Evolutionary conservation across 2,329 filamentous ascomycete species (phyloP), one percentile per base, ranked within the genome.

Genomic region (Thielaviopsis populi): DNA sequence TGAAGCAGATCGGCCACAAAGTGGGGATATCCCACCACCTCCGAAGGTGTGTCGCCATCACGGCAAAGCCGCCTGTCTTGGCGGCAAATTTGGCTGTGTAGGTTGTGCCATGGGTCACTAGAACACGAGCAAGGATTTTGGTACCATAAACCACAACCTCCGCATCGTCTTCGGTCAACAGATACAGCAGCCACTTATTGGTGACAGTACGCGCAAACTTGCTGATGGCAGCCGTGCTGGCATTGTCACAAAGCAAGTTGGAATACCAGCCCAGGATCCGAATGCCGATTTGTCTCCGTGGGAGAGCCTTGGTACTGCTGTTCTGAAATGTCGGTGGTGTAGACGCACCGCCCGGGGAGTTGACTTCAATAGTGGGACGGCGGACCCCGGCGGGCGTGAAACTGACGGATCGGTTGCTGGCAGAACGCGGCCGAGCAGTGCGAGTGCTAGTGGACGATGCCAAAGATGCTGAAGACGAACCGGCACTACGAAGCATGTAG

Each of bases 161-260:
- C 5, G 88, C 80, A 66, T 97, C 88, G 67, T 89, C 84, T 71
- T 96, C 91, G 7, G 89, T 89, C 61, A 97, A 80, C 15, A 99
- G 81, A 73, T 96, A 95, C 15, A 99, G 77, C 15, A 96, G 81
- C 91, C 91, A 96, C 86, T 92, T 96, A 69, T 95, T 96, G 24
- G 92, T 96, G 8, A 99, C 92, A 1, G 92, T 95, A 70, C 87
- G 88, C 4, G 91, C 89, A 77, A 99, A 97, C 69, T 91, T 94
- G 70, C 86, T 84, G 64, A 96, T 87, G 67, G 87, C 84, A 15
- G 77, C 77, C 10, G 80, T 75, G 68, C 86, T 89, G 24, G 80
- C 80, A 69, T 83, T 83, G 67, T 89, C 84, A 70, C 91, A 96
- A 10, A 96, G 77, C 11, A 96, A 78, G 30, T 85, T 80, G 7